These are phyloP conservation scores for Linaria vulgaris DNA, from an alignment of 257 asterid genomes.

Conservation along the genomic window DNA sequence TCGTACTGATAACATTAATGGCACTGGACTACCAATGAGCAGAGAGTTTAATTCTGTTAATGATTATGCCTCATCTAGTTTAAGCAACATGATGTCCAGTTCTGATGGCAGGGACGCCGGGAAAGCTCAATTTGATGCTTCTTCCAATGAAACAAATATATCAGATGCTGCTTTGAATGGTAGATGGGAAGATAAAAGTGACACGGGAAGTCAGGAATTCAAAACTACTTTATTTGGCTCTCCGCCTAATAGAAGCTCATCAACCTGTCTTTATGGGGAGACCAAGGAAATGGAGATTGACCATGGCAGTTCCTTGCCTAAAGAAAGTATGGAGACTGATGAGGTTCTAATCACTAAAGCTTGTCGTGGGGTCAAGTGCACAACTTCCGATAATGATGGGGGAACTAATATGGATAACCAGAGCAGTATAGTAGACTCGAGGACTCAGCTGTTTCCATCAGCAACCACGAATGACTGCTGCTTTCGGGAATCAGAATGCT, in stretches of 20 bases:
- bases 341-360: slow-evolving; percentile 26
- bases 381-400: slow-evolving; percentile 25
- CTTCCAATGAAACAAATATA: slow-evolving; percentile 23
- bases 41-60: slow-evolving; percentile 21
- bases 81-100: slow-evolving; percentile 22
- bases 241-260: slow-evolving; percentile 23
- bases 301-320: slow-evolving; percentile 25
- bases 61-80: slow-evolving; percentile 27
- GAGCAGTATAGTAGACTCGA: slow-evolving; percentile 21
- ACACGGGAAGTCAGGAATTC: slow-evolving; percentile 16
- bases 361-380: slow-evolving; percentile 25
- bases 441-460: slow-evolving; percentile 28
- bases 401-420: slow-evolving; percentile 27
- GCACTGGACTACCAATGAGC: slow-evolving; percentile 23
- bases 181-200: slow-evolving; percentile 18
- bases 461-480: slow-evolving; percentile 30
- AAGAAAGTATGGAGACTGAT: slow-evolving; percentile 29
- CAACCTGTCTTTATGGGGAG: slow-evolving; percentile 32
- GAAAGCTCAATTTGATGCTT: slow-evolving; percentile 22
- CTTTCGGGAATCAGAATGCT: slow-evolving; percentile 28
- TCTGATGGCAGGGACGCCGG: slow-evolving; percentile 23
- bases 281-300: slow-evolving; percentile 28
- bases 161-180: slow-evolving; percentile 14
- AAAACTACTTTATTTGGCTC: slow-evolving; percentile 13
- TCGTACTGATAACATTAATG: no score